These are phyloP conservation scores for Clohesyomyces aquaticus DNA, from an alignment of 495 filamentous ascomycete genomes.

Conservation along the genomic window DNA sequence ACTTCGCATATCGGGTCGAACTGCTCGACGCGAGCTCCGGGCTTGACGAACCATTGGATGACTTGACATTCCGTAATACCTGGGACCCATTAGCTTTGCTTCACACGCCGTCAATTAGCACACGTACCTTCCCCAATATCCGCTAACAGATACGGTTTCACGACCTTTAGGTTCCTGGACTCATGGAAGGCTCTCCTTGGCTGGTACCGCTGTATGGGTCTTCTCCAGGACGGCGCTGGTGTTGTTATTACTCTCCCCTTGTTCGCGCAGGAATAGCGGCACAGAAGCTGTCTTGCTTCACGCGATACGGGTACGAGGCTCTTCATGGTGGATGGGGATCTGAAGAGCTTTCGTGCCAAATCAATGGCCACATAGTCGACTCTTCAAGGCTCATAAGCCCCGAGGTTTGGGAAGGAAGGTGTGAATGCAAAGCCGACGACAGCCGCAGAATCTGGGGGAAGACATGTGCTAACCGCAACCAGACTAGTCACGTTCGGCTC, in stretches of 20 bases:
- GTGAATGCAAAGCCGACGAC: conserved; percentile 15
- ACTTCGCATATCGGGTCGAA: conserved; percentile 98
- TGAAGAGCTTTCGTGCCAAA: background rate
- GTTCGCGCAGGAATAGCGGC: conserved; percentile 20
- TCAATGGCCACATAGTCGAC: conserved; percentile 3
- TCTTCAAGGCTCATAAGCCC: conserved; percentile 19
- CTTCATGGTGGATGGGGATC: conserved; percentile 30
- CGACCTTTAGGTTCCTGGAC: conserved; percentile 58
- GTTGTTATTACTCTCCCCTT: conserved; percentile 17
- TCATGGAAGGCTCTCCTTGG: conserved; percentile 60
- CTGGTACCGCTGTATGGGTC: conserved; percentile 18
- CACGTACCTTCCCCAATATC: conserved; percentile 92
- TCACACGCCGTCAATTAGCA: background rate
- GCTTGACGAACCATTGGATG: conserved; percentile 99
- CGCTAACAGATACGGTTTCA: conserved; percentile 88
- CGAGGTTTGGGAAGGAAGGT: conserved; percentile 3
- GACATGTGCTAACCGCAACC: background rate
- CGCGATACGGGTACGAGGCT: conserved; percentile 11
- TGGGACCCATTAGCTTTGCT: conserved; percentile 43
- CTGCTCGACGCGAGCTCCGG: conserved; percentile 93
- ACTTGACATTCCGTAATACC: conserved; percentile 98
- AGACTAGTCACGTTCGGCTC: background rate
- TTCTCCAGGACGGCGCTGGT: conserved; percentile 19
- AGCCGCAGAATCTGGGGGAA: conserved; percentile 25
- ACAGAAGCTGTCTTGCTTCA: conserved; percentile 26